Percentiles rank a stretch among this genome's conserved stretches.
These are phyloP conservation scores for Nematocida homosporus DNA, from an alignment of 371 early-diverging fungal genomes.

Conservation along the genomic window DNA sequence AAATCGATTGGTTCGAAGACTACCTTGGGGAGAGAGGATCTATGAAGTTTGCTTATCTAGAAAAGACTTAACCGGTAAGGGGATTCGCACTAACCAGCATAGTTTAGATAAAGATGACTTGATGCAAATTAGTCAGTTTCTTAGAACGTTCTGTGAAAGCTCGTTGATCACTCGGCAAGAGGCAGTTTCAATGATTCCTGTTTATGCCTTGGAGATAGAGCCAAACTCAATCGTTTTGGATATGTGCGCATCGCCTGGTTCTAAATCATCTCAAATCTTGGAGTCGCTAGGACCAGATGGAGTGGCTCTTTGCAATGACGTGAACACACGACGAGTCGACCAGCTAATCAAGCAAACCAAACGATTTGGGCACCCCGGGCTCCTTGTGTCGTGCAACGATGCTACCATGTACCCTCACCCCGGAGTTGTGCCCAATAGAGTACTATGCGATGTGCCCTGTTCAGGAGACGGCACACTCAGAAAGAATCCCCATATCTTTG, in stretches of 20 bases:
- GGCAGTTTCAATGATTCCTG: conserved; percentile 94
- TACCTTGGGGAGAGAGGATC: conserved; percentile 26
- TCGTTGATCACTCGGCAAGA: conserved; percentile 93
- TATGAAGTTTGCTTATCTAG: conserved; percentile 56
- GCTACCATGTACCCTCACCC: conserved; percentile 79
- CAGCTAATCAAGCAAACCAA: conserved; percentile 89
- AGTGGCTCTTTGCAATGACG: conserved; percentile 95
- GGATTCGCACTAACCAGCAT: conserved; percentile 15
- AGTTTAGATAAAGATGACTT: conserved; percentile 23
- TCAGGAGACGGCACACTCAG: conserved; percentile 95
- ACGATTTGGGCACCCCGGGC: conserved; percentile 74
- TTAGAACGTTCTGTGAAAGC: conserved; percentile 63
- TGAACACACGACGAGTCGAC: conserved; percentile 78
- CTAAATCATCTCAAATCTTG: conserved; percentile 74
- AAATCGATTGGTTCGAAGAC: conserved; percentile 38
- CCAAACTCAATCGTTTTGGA: conserved; percentile 75
- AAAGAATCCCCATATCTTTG: conserved; percentile 85
- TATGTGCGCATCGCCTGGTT: conserved; percentile 73
- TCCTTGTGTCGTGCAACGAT: conserved; percentile 89
- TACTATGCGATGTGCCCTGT: conserved; percentile 79
- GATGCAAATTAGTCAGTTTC: conserved; percentile 49
- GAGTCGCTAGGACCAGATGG: conserved; percentile 69
- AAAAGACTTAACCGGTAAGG: conserved; percentile 19
- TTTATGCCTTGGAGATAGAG: conserved; percentile 81
- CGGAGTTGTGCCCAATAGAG: conserved; percentile 10